Evolutionary conservation across 768 basidiomycete genomes (phyloP).

Genomic region (Naganishia randhawae): DNA sequence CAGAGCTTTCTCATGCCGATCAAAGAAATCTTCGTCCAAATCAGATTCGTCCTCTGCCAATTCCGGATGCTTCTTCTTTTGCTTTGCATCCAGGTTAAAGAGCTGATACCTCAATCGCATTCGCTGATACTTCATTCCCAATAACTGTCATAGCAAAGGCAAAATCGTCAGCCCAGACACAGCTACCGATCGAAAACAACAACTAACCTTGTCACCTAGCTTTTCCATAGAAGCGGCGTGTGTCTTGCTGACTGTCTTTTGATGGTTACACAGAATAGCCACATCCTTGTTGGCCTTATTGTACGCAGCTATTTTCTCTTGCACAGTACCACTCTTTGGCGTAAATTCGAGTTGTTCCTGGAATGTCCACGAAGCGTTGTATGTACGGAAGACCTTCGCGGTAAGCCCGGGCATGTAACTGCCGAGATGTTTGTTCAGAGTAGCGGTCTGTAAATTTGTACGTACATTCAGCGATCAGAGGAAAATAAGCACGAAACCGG

Average conservation of each 20-base stretch:
- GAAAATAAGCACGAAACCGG: background rate
- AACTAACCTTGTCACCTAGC: conserved; percentile 78
- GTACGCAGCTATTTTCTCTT: conserved; percentile 95
- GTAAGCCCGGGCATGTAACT: conserved; percentile 96
- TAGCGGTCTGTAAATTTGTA: conserved; percentile 62
- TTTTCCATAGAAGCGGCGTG: conserved; percentile 93
- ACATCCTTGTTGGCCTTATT: conserved; percentile 96
- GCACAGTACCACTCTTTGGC: conserved; percentile 67
- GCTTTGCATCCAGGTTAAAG: conserved; percentile 70
- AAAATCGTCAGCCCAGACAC: background rate
- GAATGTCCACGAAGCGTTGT: conserved; percentile 95
- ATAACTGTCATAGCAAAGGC: conserved; percentile 60
- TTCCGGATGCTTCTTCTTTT: conserved; percentile 70
- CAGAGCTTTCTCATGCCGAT: conserved; percentile 69
- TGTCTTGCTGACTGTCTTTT: conserved; percentile 84
- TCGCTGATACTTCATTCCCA: conserved; percentile 87
- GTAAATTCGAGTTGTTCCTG: conserved; percentile 80
- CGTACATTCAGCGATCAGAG: background rate
- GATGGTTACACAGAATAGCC: conserved; percentile 98
- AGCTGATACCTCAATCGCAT: conserved; percentile 92
- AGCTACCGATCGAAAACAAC: conserved; percentile 11
- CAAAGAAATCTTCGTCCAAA: conserved; percentile 87
- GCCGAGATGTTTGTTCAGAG: conserved; percentile 85
- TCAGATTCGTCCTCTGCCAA: conserved; percentile 84
- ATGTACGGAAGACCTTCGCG: conserved; percentile 99